These are phyloP conservation scores for Calonectria hawksworthii DNA, from an alignment of 2,329 filamentous ascomycete genomes.

Conservation along the genomic window DNA sequence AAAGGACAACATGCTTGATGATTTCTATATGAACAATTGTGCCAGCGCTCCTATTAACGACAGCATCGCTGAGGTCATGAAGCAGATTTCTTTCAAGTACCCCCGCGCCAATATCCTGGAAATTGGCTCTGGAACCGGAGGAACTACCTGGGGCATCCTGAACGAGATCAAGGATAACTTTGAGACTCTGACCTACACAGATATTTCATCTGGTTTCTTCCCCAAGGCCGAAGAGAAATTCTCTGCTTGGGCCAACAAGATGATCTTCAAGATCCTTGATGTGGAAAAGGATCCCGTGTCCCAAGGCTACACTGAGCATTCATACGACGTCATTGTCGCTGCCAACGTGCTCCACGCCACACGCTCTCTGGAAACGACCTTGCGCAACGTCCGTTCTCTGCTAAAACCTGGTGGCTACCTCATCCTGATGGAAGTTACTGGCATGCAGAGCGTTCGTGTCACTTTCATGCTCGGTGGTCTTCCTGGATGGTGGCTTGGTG, in stretches of 20 bases:
- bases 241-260: conserved; percentile 34
- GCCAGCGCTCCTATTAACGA: conserved; percentile 23
- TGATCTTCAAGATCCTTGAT: conserved; percentile 53
- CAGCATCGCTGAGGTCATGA: conserved; percentile 23
- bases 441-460: conserved; percentile 23
- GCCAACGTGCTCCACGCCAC: conserved; percentile 51
- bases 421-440: conserved; percentile 45
- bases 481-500: conserved; percentile 29
- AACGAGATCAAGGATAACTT: conserved; percentile 15
- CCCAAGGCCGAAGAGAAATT: conserved; percentile 47
- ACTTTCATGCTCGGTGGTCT: conserved; percentile 23
- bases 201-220: conserved; percentile 57
- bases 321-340: conserved; percentile 49
- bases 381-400: conserved; percentile 41
- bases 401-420: conserved; percentile 51
- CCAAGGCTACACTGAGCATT: conserved; percentile 44
- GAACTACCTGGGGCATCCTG: conserved; percentile 19
- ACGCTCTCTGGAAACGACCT: conserved; percentile 39
- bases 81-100: conserved; percentile 28
- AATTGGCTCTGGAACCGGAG: conserved; percentile 28
- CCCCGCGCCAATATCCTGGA: conserved; percentile 23
- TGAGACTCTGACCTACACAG: conserved; percentile 53
- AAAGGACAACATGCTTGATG: conserved; percentile 27
- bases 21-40: conserved; percentile 32
- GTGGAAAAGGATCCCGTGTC: conserved; percentile 46